Evolutionary conservation across 805 yeast species (phyloP).

Genomic region (Kuraishia floccosa): DNA sequence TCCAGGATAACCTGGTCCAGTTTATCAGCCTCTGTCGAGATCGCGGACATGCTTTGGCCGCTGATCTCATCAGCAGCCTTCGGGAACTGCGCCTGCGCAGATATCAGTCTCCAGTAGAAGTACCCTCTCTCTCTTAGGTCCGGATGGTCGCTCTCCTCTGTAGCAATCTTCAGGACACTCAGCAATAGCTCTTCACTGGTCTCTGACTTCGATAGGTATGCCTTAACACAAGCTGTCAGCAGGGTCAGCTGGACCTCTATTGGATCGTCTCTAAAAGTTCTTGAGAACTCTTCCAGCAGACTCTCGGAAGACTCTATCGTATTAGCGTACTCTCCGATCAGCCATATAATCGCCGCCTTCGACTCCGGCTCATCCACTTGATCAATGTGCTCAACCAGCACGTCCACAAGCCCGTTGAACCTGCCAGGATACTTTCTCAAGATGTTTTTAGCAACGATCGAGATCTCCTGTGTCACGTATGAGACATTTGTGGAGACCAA

Average conservation of each 20-base stretch:
- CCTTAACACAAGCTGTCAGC: conserved; percentile 64
- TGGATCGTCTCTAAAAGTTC: conserved; percentile 48
- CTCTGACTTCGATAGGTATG: conserved; percentile 30
- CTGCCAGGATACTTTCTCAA: conserved; percentile 62
- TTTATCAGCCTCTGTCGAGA: conserved; percentile 55
- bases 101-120: conserved; percentile 75
- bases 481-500: conserved; percentile 55
- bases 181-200: conserved; percentile 47
- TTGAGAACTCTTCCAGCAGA: conserved; percentile 28
- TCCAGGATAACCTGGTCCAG: conserved; percentile 63
- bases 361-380: conserved; percentile 69
- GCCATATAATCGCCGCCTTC: conserved; percentile 72
- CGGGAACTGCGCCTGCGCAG: conserved; percentile 29
- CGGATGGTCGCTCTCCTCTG: conserved; percentile 70
- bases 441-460: conserved; percentile 66
- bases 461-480: conserved; percentile 70
- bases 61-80: conserved; percentile 41
- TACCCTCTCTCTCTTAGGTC: conserved; percentile 80
- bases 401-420: conserved; percentile 31
- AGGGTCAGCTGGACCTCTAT: conserved; percentile 64
- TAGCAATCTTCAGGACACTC: conserved; percentile 49
- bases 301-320: conserved; percentile 29
- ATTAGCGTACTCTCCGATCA: conserved; percentile 60
- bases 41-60: conserved; percentile 47
- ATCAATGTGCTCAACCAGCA: conserved; percentile 31